phyloP scores from a whole-genome alignment of 106 monocot species.

The Dioscorea dumetorum region DNA sequence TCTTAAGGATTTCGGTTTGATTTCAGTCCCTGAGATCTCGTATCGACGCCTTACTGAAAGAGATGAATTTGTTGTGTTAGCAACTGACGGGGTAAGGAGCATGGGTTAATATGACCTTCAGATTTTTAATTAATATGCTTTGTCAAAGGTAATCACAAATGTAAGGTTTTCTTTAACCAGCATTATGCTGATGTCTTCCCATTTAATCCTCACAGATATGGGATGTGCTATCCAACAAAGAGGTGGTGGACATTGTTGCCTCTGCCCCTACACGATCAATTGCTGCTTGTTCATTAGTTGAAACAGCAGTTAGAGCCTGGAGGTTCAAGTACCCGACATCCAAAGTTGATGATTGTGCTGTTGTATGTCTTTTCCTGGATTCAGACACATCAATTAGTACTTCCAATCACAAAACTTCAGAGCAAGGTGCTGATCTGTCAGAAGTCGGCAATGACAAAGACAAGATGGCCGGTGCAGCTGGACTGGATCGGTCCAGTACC shows the following conservation, averaged over 20 bases:
- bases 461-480: neutral
- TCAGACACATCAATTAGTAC: neutral
- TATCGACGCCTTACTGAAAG: slow-evolving; percentile 36
- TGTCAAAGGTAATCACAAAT: no score
- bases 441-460: neutral
- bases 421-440: neutral
- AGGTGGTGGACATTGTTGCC: slow-evolving; percentile 63
- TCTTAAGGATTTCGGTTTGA: slow-evolving; percentile 67
- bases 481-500: no score
- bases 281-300: slow-evolving; percentile 60
- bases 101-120: no score
- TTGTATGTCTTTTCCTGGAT: slow-evolving; percentile 69
- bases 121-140: no score
- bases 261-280: slow-evolving; percentile 46
- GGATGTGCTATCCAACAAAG: slow-evolving; percentile 76
- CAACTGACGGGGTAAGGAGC: slow-evolving; percentile 59
- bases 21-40: slow-evolving; percentile 59
- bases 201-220: slow-evolving; percentile 35
- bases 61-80: slow-evolving; percentile 58
- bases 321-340: slow-evolving; percentile 58
- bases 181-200: no score
- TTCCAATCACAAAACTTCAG: slow-evolving; percentile 2
- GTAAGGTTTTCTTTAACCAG: no score
- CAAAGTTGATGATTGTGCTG: slow-evolving; percentile 87
- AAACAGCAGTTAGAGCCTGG: slow-evolving; percentile 60